Conservation (phyloP, 352 stramenopile species). For the Phytophthora nicotianae region DNA sequence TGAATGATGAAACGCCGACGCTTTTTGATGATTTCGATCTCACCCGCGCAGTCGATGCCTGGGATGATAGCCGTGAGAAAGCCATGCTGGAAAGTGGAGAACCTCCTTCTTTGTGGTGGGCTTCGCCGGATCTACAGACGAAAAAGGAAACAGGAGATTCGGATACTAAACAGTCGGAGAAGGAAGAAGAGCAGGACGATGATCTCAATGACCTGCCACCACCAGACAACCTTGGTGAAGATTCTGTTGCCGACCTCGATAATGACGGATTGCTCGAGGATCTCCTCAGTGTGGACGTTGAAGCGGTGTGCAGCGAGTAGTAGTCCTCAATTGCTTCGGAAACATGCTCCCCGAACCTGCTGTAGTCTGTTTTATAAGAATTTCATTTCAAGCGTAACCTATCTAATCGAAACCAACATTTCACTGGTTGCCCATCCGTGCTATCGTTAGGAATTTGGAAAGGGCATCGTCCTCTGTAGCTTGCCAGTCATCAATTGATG, state of each 20-base stretch:
- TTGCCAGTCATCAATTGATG: slow-evolving; percentile 60
- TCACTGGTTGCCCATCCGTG: slow-evolving; percentile 46
- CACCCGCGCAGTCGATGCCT: slow-evolving; percentile 17
- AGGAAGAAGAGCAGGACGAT: slow-evolving; percentile 23
- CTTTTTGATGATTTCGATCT: slow-evolving; percentile 55
- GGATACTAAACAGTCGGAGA: slow-evolving; percentile 6
- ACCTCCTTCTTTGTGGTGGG: slow-evolving; percentile 61
- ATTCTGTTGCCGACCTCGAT: slow-evolving; percentile 32
- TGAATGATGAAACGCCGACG: slow-evolving; percentile 48
- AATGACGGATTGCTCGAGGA: slow-evolving; percentile 55
- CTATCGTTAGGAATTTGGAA: slow-evolving; percentile 58
- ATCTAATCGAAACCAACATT: slow-evolving; percentile 2
- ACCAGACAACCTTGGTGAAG: slow-evolving; percentile 45
- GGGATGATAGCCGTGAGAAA: slow-evolving; percentile 49
- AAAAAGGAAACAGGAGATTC: slow-evolving; percentile 3
- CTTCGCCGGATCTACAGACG: slow-evolving; percentile 19
- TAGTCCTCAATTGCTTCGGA: slow-evolving; percentile 15
- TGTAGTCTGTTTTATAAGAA: neutral
- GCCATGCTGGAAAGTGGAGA: slow-evolving; percentile 46
- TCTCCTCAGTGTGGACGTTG: slow-evolving; percentile 59
- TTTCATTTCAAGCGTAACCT: slow-evolving; percentile 6
- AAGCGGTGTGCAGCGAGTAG: slow-evolving; percentile 37
- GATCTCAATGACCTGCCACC: slow-evolving; percentile 40
- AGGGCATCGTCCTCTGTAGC: slow-evolving; percentile 46
- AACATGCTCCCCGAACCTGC: slow-evolving; percentile 6